Evolutionary conservation across 106 monocot species (phyloP).

Genomic region (Allium cepa): DNA sequence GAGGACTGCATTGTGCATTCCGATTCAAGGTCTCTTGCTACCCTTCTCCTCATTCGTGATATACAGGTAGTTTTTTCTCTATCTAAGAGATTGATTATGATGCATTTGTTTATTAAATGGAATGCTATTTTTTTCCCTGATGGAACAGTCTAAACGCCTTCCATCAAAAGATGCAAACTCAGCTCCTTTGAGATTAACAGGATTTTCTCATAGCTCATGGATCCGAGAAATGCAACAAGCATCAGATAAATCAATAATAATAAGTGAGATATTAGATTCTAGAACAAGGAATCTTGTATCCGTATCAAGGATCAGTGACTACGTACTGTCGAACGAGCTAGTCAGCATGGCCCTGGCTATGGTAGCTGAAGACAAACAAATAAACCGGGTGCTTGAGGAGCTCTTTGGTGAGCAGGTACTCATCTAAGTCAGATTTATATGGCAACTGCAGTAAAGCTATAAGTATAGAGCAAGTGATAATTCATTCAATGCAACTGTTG

Average conservation of each 20-base stretch:
- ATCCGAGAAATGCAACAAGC: constrained; percentile 94
- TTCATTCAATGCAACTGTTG: constrained; percentile 2
- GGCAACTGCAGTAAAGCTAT: too few species aligned
- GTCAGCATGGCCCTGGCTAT: constrained; percentile 97
- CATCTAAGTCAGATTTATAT: too few species aligned
- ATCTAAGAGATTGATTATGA: background rate
- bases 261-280: constrained; percentile 91
- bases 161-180: constrained; percentile 53
- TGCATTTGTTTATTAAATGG: background rate
- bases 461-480: too few species aligned
- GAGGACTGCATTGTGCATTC: constrained; percentile 88
- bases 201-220: constrained; percentile 79
- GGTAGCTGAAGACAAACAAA: constrained; percentile 98
- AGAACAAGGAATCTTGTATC: constrained; percentile 92
- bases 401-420: constrained; percentile 91
- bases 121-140: constrained; percentile 6
- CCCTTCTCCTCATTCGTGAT: constrained; percentile 94
- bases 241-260: constrained; percentile 89
- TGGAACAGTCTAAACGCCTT: constrained; percentile 75
- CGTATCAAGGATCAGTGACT: constrained; percentile 94
- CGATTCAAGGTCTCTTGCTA: constrained; percentile 88
- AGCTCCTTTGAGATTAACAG: constrained; percentile 29
- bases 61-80: constrained; percentile 52
- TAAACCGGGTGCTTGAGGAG: constrained; percentile 91
- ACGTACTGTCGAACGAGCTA: constrained; percentile 89